These are phyloP conservation scores for Forsythia viridissima DNA, from an alignment of 257 asterid species.

Conservation along the genomic window DNA sequence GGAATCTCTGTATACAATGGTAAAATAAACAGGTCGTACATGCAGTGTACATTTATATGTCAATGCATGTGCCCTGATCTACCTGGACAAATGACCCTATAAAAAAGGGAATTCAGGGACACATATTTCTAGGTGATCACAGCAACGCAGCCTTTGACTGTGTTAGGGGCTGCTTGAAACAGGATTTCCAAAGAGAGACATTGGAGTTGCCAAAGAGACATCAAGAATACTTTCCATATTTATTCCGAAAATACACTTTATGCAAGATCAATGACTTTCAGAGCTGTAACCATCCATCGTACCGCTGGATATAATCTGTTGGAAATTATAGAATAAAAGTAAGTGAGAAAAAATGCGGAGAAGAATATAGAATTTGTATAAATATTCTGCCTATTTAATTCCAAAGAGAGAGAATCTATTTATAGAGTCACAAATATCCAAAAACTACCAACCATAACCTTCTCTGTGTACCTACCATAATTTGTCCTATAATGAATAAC, in stretches of 20 bases:
- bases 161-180: background rate
- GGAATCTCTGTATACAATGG: background rate
- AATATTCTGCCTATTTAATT: background rate
- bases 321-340: background rate
- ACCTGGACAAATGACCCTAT: slow-evolving; percentile 3
- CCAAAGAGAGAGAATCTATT: background rate
- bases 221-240: background rate
- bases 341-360: background rate
- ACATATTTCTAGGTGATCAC: slow-evolving; percentile 1
- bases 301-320: background rate
- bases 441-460: background rate
- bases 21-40: background rate
- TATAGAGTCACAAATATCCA: background rate
- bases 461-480: background rate
- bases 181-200: slow-evolving; percentile 11
- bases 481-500: background rate
- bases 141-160: background rate
- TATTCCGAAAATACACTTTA: background rate
- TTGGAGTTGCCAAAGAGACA: slow-evolving; percentile 1
- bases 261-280: background rate
- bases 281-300: background rate
- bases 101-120: slow-evolving; percentile 4
- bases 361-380: background rate
- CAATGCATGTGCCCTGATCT: slow-evolving; percentile 13
- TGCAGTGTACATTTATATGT: background rate